phyloP scores from a whole-genome alignment of 2,329 filamentous ascomycete genomes.

The Colletotrichum falcatum region DNA sequence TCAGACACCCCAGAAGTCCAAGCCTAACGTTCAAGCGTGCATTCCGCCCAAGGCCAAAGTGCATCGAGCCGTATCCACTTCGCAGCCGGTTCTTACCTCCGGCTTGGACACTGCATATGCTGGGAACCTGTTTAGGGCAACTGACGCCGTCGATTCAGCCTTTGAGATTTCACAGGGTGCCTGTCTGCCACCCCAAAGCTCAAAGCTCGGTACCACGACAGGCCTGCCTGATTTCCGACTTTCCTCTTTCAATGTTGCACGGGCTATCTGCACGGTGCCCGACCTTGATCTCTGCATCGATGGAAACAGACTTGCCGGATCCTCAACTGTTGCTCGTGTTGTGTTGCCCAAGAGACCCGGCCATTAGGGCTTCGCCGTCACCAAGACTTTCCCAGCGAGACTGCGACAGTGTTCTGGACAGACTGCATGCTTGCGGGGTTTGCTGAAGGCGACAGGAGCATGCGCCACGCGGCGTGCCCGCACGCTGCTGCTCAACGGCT shows the following conservation, averaged over 20 bases:
- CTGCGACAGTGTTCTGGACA: background rate
- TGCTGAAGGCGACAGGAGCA: slow-evolving; percentile 18
- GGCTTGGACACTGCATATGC: slow-evolving; percentile 33
- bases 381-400: background rate
- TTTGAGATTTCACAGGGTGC: background rate
- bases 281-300: slow-evolving; percentile 24
- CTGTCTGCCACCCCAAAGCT: background rate
- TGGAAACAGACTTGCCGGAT: slow-evolving; percentile 7
- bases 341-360: background rate
- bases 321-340: background rate
- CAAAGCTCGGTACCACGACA: slow-evolving; percentile 23
- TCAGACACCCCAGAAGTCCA: slow-evolving; percentile 22
- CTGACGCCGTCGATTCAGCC: slow-evolving; percentile 24
- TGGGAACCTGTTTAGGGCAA: slow-evolving; percentile 39
- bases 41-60: slow-evolving; percentile 29
- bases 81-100: slow-evolving; percentile 32
- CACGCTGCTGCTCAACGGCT: slow-evolving; percentile 23
- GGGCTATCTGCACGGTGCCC: slow-evolving; percentile 34
- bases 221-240: slow-evolving; percentile 17
- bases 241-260: slow-evolving; percentile 16
- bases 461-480: slow-evolving; percentile 38
- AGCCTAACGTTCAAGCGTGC: slow-evolving; percentile 39
- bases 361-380: background rate
- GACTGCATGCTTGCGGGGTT: background rate
- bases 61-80: slow-evolving; percentile 37